Percentiles rank a stretch among this genome's conserved stretches.
Conservation (phyloP, 2,329 filamentous ascomycete genomes). For the Pseudofabraea citricarpa region DNA sequence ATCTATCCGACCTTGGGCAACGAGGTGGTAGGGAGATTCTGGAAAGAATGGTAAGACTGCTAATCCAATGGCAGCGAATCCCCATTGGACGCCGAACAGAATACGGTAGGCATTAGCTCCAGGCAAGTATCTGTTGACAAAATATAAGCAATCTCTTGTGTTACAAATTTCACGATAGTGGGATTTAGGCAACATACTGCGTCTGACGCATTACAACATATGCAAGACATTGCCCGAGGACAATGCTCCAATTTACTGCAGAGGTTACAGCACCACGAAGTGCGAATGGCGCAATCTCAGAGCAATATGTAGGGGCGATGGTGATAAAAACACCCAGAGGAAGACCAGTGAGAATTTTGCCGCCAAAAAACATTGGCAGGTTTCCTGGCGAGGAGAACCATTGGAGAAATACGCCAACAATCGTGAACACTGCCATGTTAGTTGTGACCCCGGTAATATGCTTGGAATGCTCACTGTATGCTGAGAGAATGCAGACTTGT, state of each 20-base stretch:
- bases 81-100: constrained; percentile 42
- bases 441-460: neutral
- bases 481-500: constrained; percentile 14
- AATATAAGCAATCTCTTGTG: too few relatives aligned
- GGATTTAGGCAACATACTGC: too few relatives aligned
- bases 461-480: constrained; percentile 9
- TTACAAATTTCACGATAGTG: too few relatives aligned
- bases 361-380: constrained; percentile 38
- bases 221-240: constrained; percentile 17
- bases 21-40: constrained; percentile 44
- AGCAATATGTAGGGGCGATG: constrained; percentile 17
- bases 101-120: constrained; percentile 35
- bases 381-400: constrained; percentile 22
- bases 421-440: constrained; percentile 10
- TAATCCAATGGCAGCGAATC: constrained; percentile 41
- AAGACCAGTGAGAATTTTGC: constrained; percentile 42
- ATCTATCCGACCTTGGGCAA: constrained; percentile 18
- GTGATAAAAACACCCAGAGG: constrained; percentile 48
- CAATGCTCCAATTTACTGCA: constrained; percentile 18
- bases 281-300: constrained; percentile 16
- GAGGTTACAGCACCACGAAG: constrained; percentile 16
- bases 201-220: constrained; percentile 22
- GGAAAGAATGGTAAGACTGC: constrained; percentile 38
- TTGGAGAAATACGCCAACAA: constrained; percentile 16
- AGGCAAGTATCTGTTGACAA: too few relatives aligned